Evolutionary conservation across 805 yeast genomes (phyloP).

Genomic region (Pichia insulana): DNA sequence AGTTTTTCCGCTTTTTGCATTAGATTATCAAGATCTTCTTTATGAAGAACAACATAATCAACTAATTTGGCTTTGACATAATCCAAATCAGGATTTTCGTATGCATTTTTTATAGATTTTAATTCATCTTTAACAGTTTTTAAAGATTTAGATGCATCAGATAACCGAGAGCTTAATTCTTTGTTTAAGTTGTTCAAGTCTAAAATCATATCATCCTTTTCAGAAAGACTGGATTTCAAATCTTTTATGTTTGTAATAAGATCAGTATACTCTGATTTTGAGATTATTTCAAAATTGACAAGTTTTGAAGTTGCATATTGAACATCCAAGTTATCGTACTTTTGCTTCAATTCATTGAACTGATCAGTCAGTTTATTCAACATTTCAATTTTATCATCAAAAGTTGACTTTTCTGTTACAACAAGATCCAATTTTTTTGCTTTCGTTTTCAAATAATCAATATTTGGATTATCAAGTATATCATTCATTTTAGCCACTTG

Average conservation of each 20-base stretch:
- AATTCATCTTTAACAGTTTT: neutral
- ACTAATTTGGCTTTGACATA: conserved; percentile 12
- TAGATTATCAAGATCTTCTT: no score
- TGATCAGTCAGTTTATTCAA: neutral
- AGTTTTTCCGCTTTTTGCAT: no score
- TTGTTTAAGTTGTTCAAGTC: neutral
- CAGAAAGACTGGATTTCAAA: no score
- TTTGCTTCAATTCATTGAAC: neutral
- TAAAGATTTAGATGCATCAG: neutral
- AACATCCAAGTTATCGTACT: neutral
- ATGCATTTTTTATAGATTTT: conserved; percentile 2
- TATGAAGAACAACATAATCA: no score
- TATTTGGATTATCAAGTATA: neutral
- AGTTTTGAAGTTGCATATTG: no score
- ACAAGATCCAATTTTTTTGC: neutral
- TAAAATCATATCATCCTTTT: neutral
- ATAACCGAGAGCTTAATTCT: no score
- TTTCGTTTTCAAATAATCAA: neutral
- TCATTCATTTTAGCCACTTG: no score
- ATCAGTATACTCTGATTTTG: no score
- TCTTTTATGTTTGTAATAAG: no score
- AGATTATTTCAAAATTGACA: no score
- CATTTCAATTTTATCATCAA: no score
- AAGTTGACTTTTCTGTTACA: neutral
- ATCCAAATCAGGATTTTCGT: conserved; percentile 27